A percentile compares a stretch with the other conserved stretches of the same genome.
Evolutionary conservation across 768 basidiomycete genomes (phyloP).

Genomic region (Mycena latifolia): DNA sequence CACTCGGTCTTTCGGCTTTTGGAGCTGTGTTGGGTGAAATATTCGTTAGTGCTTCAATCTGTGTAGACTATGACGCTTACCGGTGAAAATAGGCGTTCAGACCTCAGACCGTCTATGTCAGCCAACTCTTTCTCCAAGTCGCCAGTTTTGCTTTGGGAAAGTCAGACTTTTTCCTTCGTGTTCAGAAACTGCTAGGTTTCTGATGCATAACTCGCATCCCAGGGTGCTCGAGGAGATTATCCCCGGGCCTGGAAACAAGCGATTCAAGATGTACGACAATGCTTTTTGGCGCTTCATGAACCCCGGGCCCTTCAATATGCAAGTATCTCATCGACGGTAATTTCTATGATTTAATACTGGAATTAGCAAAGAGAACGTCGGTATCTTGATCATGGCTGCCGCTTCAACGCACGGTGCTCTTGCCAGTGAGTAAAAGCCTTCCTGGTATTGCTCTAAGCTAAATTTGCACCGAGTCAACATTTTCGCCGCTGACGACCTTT

Average conservation of each 20-base stretch:
- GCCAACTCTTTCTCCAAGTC: conserved; percentile 38
- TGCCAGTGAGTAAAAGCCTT: conserved; percentile 39
- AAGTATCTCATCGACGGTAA: background rate
- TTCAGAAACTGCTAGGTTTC: background rate
- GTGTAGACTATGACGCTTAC: background rate
- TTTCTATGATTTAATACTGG: background rate
- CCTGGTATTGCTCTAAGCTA: background rate
- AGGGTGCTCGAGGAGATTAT: conserved; percentile 34
- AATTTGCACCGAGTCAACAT: conserved; percentile 44
- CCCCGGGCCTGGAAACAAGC: conserved; percentile 34
- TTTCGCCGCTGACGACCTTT: conserved; percentile 58
- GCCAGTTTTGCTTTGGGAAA: conserved; percentile 31
- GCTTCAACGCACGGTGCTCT: conserved; percentile 57
- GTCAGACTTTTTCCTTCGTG: conserved; percentile 18
- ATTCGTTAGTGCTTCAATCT: background rate
- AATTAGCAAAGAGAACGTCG: conserved; percentile 58
- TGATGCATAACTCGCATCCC: background rate
- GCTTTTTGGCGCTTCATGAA: conserved; percentile 55
- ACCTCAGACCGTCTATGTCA: conserved; percentile 35
- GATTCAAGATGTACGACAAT: conserved; percentile 29
- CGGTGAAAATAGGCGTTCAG: conserved; percentile 4
- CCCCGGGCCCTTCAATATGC: conserved; percentile 59
- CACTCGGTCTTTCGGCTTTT: conserved; percentile 44
- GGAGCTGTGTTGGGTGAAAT: conserved; percentile 44
- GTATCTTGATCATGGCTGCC: conserved; percentile 59